phyloP scores from a whole-genome alignment of 1,284 basidiomycete genomes.

The Moesziomyces sp. region DNA sequence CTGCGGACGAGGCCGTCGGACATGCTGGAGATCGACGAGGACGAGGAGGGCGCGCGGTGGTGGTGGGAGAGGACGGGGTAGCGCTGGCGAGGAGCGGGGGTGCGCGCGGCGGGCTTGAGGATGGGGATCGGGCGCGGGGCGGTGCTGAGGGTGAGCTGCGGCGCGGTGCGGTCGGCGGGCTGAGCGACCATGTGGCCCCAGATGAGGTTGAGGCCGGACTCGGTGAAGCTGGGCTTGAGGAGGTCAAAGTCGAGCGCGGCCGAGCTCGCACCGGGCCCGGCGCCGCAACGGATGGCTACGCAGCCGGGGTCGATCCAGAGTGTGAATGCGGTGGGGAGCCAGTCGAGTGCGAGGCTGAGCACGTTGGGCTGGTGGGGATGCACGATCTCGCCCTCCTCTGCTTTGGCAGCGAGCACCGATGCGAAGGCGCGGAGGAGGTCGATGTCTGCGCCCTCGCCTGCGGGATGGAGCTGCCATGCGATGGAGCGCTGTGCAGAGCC shows the following conservation, averaged over 20 bases:
- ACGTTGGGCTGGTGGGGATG: conserved; percentile 12
- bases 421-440: conserved; percentile 41
- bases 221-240: conserved; percentile 5
- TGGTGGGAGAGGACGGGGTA: conserved; percentile 16
- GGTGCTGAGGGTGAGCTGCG: conserved; percentile 34
- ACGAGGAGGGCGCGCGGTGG: conserved; percentile 23
- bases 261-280: too few species aligned
- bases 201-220: conserved; percentile 29
- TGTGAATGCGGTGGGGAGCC: conserved; percentile 43
- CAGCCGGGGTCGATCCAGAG: conserved; percentile 62
- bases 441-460: conserved; percentile 49
- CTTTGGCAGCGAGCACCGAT: conserved; percentile 19
- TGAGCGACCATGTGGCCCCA: conserved; percentile 44
- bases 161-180: conserved; percentile 5
- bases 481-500: conserved; percentile 48
- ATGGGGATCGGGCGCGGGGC: conserved; percentile 35
- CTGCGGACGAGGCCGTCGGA: conserved; percentile 29
- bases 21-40: conserved; percentile 23
- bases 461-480: conserved; percentile 51
- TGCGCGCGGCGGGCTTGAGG: conserved; percentile 23
- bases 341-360: conserved; percentile 25
- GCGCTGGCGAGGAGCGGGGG: not conserved
- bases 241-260: conserved; percentile 27
- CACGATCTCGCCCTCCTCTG: conserved; percentile 31
- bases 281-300: conserved; percentile 50